Base-by-base conservation (phyloP, 495 filamentous ascomycete species). In the Echria macrotheca region DNA sequence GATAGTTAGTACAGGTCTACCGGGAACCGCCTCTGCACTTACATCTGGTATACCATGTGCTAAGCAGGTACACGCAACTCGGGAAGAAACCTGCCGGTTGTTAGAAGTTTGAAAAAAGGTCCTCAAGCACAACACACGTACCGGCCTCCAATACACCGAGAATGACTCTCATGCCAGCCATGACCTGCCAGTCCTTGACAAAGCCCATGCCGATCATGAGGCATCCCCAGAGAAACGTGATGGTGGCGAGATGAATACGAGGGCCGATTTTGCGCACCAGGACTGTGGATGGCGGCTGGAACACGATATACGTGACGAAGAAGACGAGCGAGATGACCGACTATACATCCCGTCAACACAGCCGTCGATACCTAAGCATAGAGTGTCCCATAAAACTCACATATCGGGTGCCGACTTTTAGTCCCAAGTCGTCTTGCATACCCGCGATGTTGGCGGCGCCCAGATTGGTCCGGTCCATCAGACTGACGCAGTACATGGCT, bases 381-480 rank as follows among this genome's bases (percentile, higher is more conserved):
- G n/a, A n/a, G n/a, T n/a, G n/a, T n/a, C n/a, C n/a, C n/a, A n/a
- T n/a, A n/a, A n/a, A 40, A 49, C 66, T 50, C 40, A 65, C 66
- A 23, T 69, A 70, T 42, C 63, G 59, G 33, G 62, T 59, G 17
- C 68, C 56, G 10, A 58, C 29, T n/a, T n/a, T n/a, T 2, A 85
- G 50, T 3, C 54, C 26, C 51, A 85, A 57, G 40, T 84, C 82
- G n/a, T 62, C 52, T 21, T 56, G 64, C 79, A 86, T 77, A 44
- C 69, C 83, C 23, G 81, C 82, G 50, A 88, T 75, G 23, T 72
- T 71, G 36, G 84, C 84, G 29, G 72, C 72, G 42, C 75, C 72
- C 54, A 87, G 54, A 60, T 88, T 88, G 5, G 81, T 85, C 2
- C 84, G 67, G 60, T 87, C 84, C 77, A 87, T 82, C 44, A 87